phyloP scores from a whole-genome alignment of 2,329 filamentous ascomycete genomes.

The Colletotrichum noveboracense region DNA sequence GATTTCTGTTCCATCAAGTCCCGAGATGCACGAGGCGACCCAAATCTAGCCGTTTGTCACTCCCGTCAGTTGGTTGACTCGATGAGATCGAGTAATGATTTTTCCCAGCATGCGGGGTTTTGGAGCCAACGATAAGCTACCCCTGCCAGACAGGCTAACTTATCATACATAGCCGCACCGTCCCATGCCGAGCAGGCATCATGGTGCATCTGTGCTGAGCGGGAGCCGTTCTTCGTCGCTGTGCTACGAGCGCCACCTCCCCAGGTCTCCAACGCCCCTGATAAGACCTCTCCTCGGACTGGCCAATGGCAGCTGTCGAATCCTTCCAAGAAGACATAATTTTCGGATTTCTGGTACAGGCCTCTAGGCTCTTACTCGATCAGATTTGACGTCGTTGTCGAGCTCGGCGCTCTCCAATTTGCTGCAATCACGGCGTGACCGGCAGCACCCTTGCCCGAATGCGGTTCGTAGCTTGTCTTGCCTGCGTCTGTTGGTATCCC shows the following conservation, averaged over 20 bases:
- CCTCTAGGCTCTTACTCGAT: constrained; percentile 16
- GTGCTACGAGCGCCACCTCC: not conserved
- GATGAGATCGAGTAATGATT: constrained; percentile 33
- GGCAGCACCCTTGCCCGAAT: constrained; percentile 7
- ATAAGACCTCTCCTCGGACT: constrained; percentile 8
- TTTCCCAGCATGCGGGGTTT: constrained; percentile 20
- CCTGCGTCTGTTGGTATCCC: not conserved
- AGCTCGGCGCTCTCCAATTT: not conserved
- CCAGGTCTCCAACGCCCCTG: not conserved
- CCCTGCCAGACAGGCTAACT: constrained; percentile 16
- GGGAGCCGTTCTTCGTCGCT: constrained; percentile 7
- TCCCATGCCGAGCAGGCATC: constrained; percentile 5
- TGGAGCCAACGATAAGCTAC: constrained; percentile 16
- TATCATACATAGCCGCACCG: constrained; percentile 11
- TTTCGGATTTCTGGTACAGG: not conserved
- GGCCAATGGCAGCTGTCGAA: not conserved
- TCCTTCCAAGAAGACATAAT: not conserved
- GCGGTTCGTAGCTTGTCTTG: constrained; percentile 3
- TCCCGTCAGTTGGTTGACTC: constrained; percentile 23
- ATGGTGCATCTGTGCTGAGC: not conserved
- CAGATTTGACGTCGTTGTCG: constrained; percentile 15
- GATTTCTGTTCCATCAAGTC: not conserved
- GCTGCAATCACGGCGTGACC: constrained; percentile 19
- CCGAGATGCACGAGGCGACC: not conserved
- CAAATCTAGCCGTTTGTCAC: not conserved